Evolutionary conservation across 2,329 filamentous ascomycete genomes (phyloP).

Genomic region (Macrophomina phaseolina): DNA sequence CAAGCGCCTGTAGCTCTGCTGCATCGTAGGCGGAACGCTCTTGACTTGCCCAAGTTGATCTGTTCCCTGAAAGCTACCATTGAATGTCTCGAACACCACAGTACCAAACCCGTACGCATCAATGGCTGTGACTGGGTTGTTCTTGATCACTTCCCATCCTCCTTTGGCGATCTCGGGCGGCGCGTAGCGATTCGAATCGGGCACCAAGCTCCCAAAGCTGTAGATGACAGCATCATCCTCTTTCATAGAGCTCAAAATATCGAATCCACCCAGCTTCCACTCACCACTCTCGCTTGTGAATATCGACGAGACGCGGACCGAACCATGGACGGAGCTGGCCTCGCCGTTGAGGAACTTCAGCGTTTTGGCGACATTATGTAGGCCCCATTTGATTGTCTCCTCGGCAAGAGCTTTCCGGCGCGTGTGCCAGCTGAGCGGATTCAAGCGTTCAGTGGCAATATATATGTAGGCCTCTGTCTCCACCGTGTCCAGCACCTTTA

Average conservation of each 20-base stretch:
- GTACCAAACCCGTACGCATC: slow-evolving; percentile 88
- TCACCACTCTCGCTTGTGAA: slow-evolving; percentile 96
- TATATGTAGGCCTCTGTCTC: slow-evolving; percentile 98
- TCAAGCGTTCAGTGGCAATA: slow-evolving; percentile 89
- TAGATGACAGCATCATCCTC: slow-evolving; percentile 95
- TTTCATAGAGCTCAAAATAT: slow-evolving; percentile 91
- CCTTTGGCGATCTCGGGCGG: slow-evolving; percentile 84
- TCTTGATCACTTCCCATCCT: slow-evolving; percentile 92
- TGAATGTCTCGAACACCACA: slow-evolving; percentile 89
- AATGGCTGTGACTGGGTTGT: slow-evolving; percentile 77
- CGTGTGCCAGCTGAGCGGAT: slow-evolving; percentile 87
- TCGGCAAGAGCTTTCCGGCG: slow-evolving; percentile 84
- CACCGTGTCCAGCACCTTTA: slow-evolving; percentile 92
- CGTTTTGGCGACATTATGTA: slow-evolving; percentile 88
- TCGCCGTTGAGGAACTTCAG: slow-evolving; percentile 96
- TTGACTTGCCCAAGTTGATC: slow-evolving; percentile 88
- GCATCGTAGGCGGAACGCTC: slow-evolving; percentile 85
- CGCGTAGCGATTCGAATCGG: slow-evolving; percentile 82
- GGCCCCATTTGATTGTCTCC: slow-evolving; percentile 96
- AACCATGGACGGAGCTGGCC: slow-evolving; percentile 88
- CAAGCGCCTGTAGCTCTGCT: slow-evolving; percentile 86
- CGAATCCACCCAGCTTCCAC: slow-evolving; percentile 95
- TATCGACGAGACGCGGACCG: slow-evolving; percentile 81
- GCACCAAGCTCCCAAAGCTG: slow-evolving; percentile 84
- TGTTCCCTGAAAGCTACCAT: slow-evolving; percentile 75